A percentile compares a stretch with the other conserved stretches of the same genome.
phyloP scores from a whole-genome alignment of 345 rosid genomes.

The Hibiscus syriacus region DNA sequence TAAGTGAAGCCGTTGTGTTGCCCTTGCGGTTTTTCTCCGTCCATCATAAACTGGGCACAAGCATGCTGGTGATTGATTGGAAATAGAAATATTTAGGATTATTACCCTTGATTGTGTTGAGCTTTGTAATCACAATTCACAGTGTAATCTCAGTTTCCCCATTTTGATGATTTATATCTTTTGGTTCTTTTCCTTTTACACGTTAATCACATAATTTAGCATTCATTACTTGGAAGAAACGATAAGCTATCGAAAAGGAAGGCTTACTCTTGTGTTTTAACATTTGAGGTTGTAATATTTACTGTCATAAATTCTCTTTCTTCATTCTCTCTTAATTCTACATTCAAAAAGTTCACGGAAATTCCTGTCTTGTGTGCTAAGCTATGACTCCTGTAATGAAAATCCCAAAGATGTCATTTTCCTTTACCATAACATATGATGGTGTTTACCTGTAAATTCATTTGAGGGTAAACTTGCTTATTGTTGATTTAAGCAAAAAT shows the following conservation, averaged over 20 bases:
- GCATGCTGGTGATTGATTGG: background rate
- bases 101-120: background rate
- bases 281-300: background rate
- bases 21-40: background rate
- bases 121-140: too few species aligned
- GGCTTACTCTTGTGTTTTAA: background rate
- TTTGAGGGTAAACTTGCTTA: background rate
- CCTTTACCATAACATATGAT: constrained; percentile 17
- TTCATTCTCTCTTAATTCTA: background rate
- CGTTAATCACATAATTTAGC: too few species aligned
- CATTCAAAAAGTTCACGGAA: background rate
- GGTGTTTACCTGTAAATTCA: background rate
- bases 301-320: background rate
- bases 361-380: too few species aligned
- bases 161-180: too few species aligned
- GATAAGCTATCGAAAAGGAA: background rate
- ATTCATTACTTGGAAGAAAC: background rate
- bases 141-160: background rate
- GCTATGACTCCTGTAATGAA: constrained; percentile 16
- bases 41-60: background rate
- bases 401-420: constrained; percentile 32
- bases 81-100: background rate
- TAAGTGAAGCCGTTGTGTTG: background rate
- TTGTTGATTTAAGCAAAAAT: background rate
- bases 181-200: too few species aligned